phyloP scores from a whole-genome alignment of 257 asterid genomes.

The Thymus mandschuricus region DNA sequence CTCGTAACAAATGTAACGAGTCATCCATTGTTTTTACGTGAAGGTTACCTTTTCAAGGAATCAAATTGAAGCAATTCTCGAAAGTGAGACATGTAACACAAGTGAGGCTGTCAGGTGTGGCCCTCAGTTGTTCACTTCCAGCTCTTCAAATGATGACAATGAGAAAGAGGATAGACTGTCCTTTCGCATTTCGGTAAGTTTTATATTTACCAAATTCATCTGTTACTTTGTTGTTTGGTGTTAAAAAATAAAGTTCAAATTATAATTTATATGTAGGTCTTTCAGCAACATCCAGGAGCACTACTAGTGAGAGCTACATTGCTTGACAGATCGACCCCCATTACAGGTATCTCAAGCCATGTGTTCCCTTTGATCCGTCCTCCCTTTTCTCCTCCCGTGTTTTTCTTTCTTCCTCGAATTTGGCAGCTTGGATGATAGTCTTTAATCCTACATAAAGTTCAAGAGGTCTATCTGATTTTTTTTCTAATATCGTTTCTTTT shows the following conservation, averaged over 20 bases:
- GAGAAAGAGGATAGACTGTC: conserved; percentile 41
- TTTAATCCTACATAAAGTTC: too few species aligned
- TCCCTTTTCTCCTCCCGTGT: neutral
- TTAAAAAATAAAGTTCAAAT: neutral
- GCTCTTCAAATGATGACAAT: conserved; percentile 27
- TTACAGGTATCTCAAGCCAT: conserved; percentile 48
- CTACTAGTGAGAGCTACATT: conserved; percentile 70
- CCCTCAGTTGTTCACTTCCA: conserved; percentile 28
- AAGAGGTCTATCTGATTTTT: too few species aligned
- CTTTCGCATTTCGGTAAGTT: conserved; percentile 68
- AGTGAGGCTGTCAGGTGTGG: conserved; percentile 30
- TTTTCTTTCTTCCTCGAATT: neutral
- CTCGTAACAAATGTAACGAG: conserved; percentile 14
- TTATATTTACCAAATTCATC: conserved; percentile 1
- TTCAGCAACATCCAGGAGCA: conserved; percentile 89
- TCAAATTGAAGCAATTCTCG: conserved; percentile 55
- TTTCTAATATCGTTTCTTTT: too few species aligned
- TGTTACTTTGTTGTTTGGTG: neutral
- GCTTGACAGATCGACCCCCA: conserved; percentile 56
- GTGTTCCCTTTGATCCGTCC: neutral
- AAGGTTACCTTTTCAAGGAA: conserved; percentile 54
- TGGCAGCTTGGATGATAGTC: neutral
- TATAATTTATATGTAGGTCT: conserved; percentile 53
- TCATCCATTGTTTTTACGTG: conserved; percentile 1
- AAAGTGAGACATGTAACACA: conserved; percentile 32